Percentiles rank a stretch among this genome's conserved stretches.
Evolutionary conservation across 1,284 basidiomycete species (phyloP).

Genomic region (Agroathelia rolfsii): DNA sequence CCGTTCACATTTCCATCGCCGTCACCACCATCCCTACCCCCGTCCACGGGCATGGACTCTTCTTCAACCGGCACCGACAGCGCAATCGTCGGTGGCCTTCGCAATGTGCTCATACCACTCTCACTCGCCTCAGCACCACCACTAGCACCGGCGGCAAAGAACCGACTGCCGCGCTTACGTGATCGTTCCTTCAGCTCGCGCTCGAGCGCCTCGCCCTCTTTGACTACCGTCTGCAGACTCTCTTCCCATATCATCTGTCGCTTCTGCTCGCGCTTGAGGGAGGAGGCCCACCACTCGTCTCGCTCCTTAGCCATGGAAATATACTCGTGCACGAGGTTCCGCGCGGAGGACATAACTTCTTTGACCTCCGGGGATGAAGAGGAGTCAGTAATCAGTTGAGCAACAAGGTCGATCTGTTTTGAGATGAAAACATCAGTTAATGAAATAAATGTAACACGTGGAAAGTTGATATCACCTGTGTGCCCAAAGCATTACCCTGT

Average conservation of each 20-base stretch:
- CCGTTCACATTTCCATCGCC: too few species aligned
- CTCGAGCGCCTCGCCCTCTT: constrained; percentile 83
- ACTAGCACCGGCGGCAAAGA: constrained; percentile 28
- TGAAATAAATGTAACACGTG: too few species aligned
- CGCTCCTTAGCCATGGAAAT: constrained; percentile 67
- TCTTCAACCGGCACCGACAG: too few species aligned
- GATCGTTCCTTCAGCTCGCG: constrained; percentile 60
- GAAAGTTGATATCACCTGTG: too few species aligned
- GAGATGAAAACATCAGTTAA: too few species aligned
- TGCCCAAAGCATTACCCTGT: constrained; percentile 69
- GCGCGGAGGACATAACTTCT: constrained; percentile 52
- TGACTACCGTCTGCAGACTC: constrained; percentile 78
- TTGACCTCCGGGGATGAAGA: constrained; percentile 35
- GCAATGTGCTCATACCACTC: too few species aligned
- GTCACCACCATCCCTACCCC: too few species aligned
- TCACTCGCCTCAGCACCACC: too few species aligned
- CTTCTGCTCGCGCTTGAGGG: constrained; percentile 60
- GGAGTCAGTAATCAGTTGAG: constrained; percentile 55
- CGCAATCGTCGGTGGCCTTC: too few species aligned
- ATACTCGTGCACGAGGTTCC: constrained; percentile 59
- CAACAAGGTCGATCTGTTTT: constrained; percentile 73
- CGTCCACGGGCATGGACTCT: too few species aligned
- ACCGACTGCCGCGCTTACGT: constrained; percentile 43
- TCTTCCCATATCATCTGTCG: constrained; percentile 86
- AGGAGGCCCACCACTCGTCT: constrained; percentile 70